phyloP scores from a whole-genome alignment of 768 basidiomycete genomes.

The Rhodotorula kratochvilovae region DNA sequence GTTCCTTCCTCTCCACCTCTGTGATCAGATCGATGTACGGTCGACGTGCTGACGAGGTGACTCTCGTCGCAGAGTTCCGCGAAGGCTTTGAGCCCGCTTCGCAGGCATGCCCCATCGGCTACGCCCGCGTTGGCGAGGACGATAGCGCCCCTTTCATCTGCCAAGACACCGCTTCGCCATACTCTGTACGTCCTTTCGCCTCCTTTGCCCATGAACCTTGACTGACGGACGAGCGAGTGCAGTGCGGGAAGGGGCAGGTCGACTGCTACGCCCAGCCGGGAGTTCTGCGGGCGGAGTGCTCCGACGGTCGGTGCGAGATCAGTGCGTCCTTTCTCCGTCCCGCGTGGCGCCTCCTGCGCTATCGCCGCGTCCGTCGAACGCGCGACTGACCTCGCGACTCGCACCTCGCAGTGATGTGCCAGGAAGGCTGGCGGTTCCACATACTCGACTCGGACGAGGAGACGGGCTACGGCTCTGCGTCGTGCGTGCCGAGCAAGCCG shows the following conservation, averaged over 20 bases:
- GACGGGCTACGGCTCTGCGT: neutral
- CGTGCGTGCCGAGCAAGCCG: slow-evolving; percentile 9
- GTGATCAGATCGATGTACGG: no score
- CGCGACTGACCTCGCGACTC: no score
- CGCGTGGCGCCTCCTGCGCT: no score
- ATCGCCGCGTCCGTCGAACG: no score
- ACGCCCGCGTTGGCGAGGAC: neutral
- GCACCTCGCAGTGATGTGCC: slow-evolving; percentile 4
- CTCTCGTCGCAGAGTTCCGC: neutral
- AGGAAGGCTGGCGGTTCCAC: slow-evolving; percentile 15
- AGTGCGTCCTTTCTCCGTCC: slow-evolving; percentile 1
- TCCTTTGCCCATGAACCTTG: neutral
- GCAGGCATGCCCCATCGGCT: slow-evolving; percentile 1
- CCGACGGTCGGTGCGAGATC: slow-evolving; percentile 3
- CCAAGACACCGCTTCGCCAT: slow-evolving; percentile 14
- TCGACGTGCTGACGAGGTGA: neutral
- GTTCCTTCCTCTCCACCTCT: no score
- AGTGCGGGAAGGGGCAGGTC: slow-evolving; percentile 12
- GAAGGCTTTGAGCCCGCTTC: neutral
- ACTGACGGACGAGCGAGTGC: neutral
- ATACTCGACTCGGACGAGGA: neutral
- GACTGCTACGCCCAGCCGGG: slow-evolving; percentile 25
- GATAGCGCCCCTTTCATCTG: slow-evolving; percentile 14
- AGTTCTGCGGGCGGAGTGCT: slow-evolving; percentile 9
- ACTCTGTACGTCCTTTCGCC: slow-evolving; percentile 1